Base-by-base conservation (phyloP, 495 filamentous ascomycete genomes). In the Podospora anserina region DNA sequence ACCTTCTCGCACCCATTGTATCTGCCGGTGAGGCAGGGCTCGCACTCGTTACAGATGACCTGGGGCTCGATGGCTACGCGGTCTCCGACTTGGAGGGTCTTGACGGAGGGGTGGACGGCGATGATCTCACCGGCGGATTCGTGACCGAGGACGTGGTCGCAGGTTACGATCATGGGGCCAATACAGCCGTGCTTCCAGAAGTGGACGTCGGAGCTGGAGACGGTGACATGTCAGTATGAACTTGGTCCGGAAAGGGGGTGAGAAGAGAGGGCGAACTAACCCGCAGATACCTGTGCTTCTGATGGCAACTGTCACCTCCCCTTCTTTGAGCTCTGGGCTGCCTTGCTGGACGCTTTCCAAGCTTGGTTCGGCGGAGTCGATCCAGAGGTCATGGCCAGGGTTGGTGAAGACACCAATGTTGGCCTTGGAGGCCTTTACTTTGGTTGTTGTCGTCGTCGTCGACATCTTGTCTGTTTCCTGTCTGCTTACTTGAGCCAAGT, bases 331-430 rank as follows among this genome's bases (percentile, higher is more conserved):
- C 19, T 82, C 83, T 49, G 39, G 39, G 64, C 88, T 84, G 44
- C 89, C 90, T 60, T 83, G 87, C 76, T 89, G 85, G 34, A 95
- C 87, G 69, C 88, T 87, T 75, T 96, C 91, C 4, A 91, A 80
- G 18, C 87, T 88, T 1, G 94, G 94, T 65, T 83, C 82, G 1
- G 92, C 88, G 57, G 92, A 89, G 63, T 86, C 90, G 57, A 97
- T 88, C 92, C 94, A 98, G 63, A 98, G 83, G 71, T 97, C 91
- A 76, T 98, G 94, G 30, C 87, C 84, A 32, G 94, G 92, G 79
- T 97, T 96, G 62, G 94, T 98, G 84, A 90, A 98, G 63, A 97
- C 93, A 72, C 92, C 94, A 73, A 98, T 94, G 80, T 97, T 98
- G 66, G 91, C 77, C 84, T 96, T 96, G 27, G 76, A 69, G 32